phyloP scores from a whole-genome alignment of 1,284 basidiomycete species.

The Austroboletus rostrupii region DNA sequence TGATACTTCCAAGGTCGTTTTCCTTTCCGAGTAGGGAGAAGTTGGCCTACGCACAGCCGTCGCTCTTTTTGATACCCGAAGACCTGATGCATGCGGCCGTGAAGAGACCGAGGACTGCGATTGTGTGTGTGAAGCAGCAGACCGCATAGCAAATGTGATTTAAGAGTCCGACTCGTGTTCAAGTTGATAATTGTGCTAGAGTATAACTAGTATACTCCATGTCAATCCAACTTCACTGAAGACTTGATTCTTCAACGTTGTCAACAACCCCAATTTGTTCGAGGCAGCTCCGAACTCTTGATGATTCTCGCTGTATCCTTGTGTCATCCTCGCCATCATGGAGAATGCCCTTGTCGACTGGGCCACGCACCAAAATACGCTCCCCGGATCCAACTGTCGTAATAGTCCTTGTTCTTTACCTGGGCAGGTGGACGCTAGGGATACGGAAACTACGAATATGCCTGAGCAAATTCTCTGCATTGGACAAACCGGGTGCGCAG shows the following conservation, averaged over 20 bases:
- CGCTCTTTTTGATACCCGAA: too few species aligned
- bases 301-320: constrained; percentile 24
- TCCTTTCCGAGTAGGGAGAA: constrained; percentile 50
- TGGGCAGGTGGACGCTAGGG: too few species aligned
- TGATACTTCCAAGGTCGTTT: constrained; percentile 52
- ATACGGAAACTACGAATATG: too few species aligned
- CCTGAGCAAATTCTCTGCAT: too few species aligned
- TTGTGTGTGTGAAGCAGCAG: not conserved
- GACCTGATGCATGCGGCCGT: constrained; percentile 63
- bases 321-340: constrained; percentile 41
- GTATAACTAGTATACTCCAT: too few species aligned
- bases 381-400: constrained; percentile 49
- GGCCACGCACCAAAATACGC: constrained; percentile 53
- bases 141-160: too few species aligned
- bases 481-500: too few species aligned
- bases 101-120: constrained; percentile 43
- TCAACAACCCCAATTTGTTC: constrained; percentile 25
- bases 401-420: constrained; percentile 18
- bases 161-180: too few species aligned
- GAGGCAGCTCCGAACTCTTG: constrained; percentile 26
- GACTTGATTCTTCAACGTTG: constrained; percentile 15
- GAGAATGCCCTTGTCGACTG: constrained; percentile 46
- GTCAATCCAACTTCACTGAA: too few species aligned
- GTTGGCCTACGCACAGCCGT: too few species aligned
- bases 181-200: too few species aligned